Base-by-base conservation (phyloP, 192 early-diverging fungal genomes). In the Gigaspora rosea region DNA sequence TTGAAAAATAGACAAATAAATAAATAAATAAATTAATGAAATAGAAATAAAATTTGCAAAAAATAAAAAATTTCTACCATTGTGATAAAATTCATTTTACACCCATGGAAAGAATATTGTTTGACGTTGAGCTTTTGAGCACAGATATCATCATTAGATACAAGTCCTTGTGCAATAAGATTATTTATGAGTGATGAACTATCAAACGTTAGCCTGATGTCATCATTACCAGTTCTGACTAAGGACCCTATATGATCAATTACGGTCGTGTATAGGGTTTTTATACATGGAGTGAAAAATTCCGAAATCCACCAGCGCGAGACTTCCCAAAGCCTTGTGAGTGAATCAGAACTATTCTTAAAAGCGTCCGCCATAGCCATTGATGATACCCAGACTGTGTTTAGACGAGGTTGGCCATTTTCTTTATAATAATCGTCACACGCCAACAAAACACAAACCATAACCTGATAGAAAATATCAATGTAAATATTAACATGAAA, bases 371-470 rank as follows among this genome's bases (percentile, higher is more conserved):
- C 20, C 13, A 71, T 56, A 8, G 32, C 22, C 10, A 71, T 54
- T 5, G 70, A 51, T n/a, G 70, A 71, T 7, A 71, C 16, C 70
- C 70, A 71, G 18, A 13, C 7, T 6, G 36, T 71, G 11, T 10
- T 47, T 51, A 22, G 51, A 71, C 33, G 13, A 10, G 67, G 22
- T 27, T 49, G 67, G 9, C 13, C 32, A 71, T 71, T 71, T 35
- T 71, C 70, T 56, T 71, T 71, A 33, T 8, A 71, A 15, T 33
- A 71, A 35, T 71, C 32, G 54, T 71, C 47, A 56, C 70, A 71
- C 33, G 47, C 70, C 12, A 56, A 15, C 16, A 71, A 36, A 36
- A 71, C 51, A 57, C 54, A 56, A n/a, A 51, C 20, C 8, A 71
- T 71, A 13, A 71, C 46, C 67, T 70, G 48, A 11, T n/a, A 50